These are phyloP conservation scores for Rosellinia necatrix DNA, from an alignment of 2,329 filamentous ascomycete genomes.

Conservation along the genomic window DNA sequence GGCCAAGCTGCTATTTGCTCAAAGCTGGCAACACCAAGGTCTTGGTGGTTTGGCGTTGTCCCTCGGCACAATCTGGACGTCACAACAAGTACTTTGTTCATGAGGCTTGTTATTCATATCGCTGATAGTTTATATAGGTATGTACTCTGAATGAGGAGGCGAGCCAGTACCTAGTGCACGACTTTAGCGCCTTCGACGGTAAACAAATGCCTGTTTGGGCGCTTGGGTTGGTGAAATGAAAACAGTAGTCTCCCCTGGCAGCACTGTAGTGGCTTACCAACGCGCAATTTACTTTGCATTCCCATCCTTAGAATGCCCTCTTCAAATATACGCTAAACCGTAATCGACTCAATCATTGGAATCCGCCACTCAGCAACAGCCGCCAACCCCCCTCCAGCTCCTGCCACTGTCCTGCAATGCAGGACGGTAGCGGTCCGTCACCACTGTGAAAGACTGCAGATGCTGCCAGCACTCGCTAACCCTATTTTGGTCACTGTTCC, in stretches of 20 bases:
- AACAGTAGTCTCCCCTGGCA: too few relatives aligned
- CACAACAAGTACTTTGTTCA: neutral
- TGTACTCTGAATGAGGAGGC: too few relatives aligned
- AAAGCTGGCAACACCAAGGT: neutral
- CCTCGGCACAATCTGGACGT: neutral
- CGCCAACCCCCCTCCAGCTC: neutral
- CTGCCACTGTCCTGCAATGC: too few relatives aligned
- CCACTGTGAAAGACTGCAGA: neutral
- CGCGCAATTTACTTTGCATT: too few relatives aligned
- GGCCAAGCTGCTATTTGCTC: neutral
- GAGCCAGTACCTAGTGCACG: too few relatives aligned
- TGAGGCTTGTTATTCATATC: neutral
- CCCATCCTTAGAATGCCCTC: too few relatives aligned
- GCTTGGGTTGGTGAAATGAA: neutral
- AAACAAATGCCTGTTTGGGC: too few relatives aligned
- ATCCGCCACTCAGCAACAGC: too few relatives aligned
- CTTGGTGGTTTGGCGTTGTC: neutral
- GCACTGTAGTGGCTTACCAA: too few relatives aligned
- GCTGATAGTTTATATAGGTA: too few relatives aligned
- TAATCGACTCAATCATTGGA: too few relatives aligned
- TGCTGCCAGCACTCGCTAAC: conserved; percentile 3
- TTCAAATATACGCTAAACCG: too few relatives aligned
- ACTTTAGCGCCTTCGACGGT: neutral
- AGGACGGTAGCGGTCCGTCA: neutral
- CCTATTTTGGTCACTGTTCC: neutral